Evolutionary conservation across 164 flowering plant species (phyloP).

Genomic region (Tetrastigma voinierianum): DNA sequence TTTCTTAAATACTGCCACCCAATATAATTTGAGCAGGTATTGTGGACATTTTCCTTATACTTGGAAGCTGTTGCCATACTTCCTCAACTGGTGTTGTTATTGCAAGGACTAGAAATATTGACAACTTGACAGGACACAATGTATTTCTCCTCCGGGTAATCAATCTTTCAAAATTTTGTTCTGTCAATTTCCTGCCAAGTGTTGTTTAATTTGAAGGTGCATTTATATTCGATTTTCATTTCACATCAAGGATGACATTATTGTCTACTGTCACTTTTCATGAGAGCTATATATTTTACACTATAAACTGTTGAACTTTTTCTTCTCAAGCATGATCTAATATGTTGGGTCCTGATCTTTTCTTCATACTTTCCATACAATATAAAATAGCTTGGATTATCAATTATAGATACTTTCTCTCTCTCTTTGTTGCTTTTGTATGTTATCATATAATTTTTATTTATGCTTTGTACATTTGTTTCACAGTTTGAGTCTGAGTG

Average conservation of each 20-base stretch:
- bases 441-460: no score
- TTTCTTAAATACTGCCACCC: neutral
- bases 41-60: constrained; percentile 92
- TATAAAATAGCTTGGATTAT: no score
- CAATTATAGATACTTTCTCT: no score
- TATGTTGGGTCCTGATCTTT: no score
- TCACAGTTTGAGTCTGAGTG: no score
- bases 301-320: no score
- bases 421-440: no score
- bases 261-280: no score
- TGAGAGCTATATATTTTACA: no score
- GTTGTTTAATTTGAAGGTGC: neutral
- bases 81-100: constrained; percentile 87
- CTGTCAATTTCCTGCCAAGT: neutral
- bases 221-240: neutral
- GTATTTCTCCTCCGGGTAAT: constrained; percentile 83
- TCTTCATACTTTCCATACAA: no score
- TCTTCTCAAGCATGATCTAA: no score
- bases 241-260: neutral
- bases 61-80: constrained; percentile 97
- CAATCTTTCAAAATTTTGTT: constrained; percentile 1
- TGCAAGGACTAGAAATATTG: constrained; percentile 92
- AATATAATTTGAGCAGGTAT: constrained; percentile 42
- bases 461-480: no score
- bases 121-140: constrained; percentile 94